These are phyloP conservation scores for Aspergillus sclerotialis DNA, from an alignment of 2,329 filamentous ascomycete species.

Conservation along the genomic window DNA sequence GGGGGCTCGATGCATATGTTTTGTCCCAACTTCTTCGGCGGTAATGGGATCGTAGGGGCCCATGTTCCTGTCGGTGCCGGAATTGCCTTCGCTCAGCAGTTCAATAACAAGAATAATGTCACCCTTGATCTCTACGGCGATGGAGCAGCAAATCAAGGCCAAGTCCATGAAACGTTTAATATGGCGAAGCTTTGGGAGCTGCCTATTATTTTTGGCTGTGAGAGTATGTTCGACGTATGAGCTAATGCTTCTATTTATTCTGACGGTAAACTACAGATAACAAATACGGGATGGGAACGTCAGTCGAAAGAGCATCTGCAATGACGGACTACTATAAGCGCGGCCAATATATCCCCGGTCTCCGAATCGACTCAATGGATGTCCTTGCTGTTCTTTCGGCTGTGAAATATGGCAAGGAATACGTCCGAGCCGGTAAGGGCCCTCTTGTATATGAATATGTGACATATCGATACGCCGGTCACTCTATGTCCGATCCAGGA, in stretches of 20 bases:
- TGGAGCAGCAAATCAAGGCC: constrained; percentile 93
- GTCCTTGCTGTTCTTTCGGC: constrained; percentile 92
- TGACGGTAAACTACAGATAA: constrained; percentile 59
- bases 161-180: constrained; percentile 98
- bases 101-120: constrained; percentile 72
- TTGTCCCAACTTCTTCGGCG: constrained; percentile 88
- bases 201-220: constrained; percentile 87
- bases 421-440: constrained; percentile 70
- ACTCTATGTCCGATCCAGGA: constrained; percentile 98
- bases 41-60: constrained; percentile 95
- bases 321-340: constrained; percentile 99
- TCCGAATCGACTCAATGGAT: constrained; percentile 99
- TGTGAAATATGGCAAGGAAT: constrained; percentile 83
- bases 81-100: constrained; percentile 91
- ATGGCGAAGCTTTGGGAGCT: constrained; percentile 99
- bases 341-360: constrained; percentile 94
- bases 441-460: constrained; percentile 94
- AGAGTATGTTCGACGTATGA: constrained; percentile 67
- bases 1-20: constrained; percentile 99
- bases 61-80: constrained; percentile 94
- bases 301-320: constrained; percentile 81
- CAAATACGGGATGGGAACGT: constrained; percentile 99
- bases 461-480: constrained; percentile 94
- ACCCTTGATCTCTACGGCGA: constrained; percentile 88
- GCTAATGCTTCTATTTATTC: not conserved